Evolutionary conservation across 306 rosid species (phyloP), one percentile per base, ranked within the genome.

Genomic region (Dalbergia cochinchinensis): DNA sequence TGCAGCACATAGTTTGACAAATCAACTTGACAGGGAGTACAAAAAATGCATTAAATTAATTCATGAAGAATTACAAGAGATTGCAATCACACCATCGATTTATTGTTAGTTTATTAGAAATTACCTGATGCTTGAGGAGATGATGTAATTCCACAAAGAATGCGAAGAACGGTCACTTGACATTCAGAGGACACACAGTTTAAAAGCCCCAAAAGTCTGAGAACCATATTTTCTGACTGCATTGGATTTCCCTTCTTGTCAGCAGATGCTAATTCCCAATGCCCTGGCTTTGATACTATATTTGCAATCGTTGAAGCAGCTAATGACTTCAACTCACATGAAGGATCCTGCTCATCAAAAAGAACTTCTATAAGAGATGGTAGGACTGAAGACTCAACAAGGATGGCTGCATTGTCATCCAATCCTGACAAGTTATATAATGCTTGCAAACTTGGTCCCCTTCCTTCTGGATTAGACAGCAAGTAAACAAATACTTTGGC

Each of bases 61-160:
- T 31, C 34, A 55, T 47, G 59, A 19, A 34, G 61, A 47, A 66
- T 33, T 63, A 44, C 48, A 11, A 26, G n/a, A 15, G 69, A 81
- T 31, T 34, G 75, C 54, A 47, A 73, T 53, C 34, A 74, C 42
- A 54, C 47, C 53, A 64, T 22, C 26, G 54, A 44, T 39, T 11
- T 16, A 31, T 45, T 18, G 78, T 20, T 12, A 65, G 63, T 8
- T 39, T 7, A 55, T 12, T 61, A 75, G 77, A 50, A 58, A 59
- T 64, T 81, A 89, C 93, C 89, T 72, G 91, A 83, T 39, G 93
- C 91, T 78, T 89, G 91, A 10, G 91, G 91, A 62, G 93, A 87
- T 1, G 84, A 89, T 7, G 70, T 71, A 77, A 87, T 79, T 78
- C 93, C 91, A 79, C 81, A 85, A 0, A 89, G 85, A 74, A 87